Conservation (phyloP, 1,284 basidiomycete species). For the Ganoderma lucidum region DNA sequence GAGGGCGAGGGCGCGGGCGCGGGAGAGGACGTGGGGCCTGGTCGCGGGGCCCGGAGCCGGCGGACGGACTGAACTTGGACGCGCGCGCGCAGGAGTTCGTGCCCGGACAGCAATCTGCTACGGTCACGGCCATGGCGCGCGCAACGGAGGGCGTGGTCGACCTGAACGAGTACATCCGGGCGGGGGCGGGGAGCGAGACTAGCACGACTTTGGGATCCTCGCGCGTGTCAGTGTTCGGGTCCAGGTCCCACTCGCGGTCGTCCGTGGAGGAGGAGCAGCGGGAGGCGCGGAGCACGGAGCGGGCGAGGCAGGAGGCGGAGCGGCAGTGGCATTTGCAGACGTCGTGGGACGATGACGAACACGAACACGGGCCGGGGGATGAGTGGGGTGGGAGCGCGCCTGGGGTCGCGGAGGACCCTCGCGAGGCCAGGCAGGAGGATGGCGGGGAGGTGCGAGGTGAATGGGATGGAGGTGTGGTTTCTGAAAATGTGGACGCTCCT, state of each 20-base stretch:
- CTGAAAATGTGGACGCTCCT: neutral
- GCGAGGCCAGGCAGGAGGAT: neutral
- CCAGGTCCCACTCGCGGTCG: neutral
- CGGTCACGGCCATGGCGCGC: neutral
- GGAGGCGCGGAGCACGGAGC: neutral
- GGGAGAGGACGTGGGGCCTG: neutral
- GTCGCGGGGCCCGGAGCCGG: neutral
- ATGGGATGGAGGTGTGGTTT: neutral
- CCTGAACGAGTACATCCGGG: conserved; percentile 10
- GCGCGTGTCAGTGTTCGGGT: neutral
- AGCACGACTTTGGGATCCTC: neutral
- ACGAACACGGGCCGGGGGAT: neutral
- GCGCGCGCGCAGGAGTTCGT: conserved; percentile 5
- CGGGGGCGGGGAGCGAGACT: neutral
- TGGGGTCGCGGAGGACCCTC: neutral
- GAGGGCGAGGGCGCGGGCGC: neutral
- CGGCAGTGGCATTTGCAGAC: conserved; percentile 8
- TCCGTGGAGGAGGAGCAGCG: neutral
- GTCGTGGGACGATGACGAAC: neutral
- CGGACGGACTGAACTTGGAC: neutral
- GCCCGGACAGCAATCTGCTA: neutral
- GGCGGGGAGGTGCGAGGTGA: neutral
- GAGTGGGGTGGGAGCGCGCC: neutral
- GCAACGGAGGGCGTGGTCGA: neutral
- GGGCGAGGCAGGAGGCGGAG: neutral